Conservation (phyloP, 768 basidiomycete genomes). For the Mycena leptocephala region DNA sequence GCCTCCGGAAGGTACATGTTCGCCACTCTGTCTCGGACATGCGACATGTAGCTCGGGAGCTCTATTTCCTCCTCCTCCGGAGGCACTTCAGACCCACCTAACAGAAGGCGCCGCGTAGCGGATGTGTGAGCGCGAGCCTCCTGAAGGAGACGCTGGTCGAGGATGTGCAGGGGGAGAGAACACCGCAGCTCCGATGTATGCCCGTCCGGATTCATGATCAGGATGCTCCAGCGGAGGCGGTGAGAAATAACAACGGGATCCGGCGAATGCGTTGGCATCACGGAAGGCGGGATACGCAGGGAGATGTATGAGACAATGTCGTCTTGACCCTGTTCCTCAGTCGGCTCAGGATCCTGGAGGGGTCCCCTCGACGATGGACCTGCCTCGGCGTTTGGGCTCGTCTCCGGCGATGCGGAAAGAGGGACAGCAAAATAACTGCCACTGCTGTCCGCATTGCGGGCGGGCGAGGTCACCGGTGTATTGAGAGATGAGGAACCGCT, state of each 20-base stretch:
- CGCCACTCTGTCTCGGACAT: conserved; percentile 92
- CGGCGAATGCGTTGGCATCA: conserved; percentile 80
- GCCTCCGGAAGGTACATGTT: conserved; percentile 81
- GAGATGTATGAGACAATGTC: conserved; percentile 77
- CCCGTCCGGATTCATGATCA: conserved; percentile 90
- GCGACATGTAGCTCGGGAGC: conserved; percentile 91
- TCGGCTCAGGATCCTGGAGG: neutral
- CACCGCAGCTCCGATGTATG: conserved; percentile 97
- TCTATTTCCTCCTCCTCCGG: conserved; percentile 74
- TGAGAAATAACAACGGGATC: conserved; percentile 86
- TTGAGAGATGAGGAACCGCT: neutral
- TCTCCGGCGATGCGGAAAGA: neutral
- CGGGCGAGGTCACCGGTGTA: conserved; percentile 1
- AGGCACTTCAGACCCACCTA: conserved; percentile 57
- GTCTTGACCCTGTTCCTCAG: conserved; percentile 41
- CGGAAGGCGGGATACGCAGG: conserved; percentile 71
- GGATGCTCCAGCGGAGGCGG: conserved; percentile 85
- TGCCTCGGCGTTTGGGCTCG: conserved; percentile 9
- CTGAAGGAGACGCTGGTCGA: conserved; percentile 79
- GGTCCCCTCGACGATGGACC: conserved; percentile 8
- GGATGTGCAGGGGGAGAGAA: conserved; percentile 90
- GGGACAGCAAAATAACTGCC: conserved; percentile 24
- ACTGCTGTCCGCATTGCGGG: neutral
- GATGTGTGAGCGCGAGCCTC: conserved; percentile 84
- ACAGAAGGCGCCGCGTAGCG: conserved; percentile 82